Evolutionary conservation across 2,329 filamentous ascomycete genomes (phyloP), one percentile per base, ranked within the genome.

Genomic region (Fusarium paranaense): DNA sequence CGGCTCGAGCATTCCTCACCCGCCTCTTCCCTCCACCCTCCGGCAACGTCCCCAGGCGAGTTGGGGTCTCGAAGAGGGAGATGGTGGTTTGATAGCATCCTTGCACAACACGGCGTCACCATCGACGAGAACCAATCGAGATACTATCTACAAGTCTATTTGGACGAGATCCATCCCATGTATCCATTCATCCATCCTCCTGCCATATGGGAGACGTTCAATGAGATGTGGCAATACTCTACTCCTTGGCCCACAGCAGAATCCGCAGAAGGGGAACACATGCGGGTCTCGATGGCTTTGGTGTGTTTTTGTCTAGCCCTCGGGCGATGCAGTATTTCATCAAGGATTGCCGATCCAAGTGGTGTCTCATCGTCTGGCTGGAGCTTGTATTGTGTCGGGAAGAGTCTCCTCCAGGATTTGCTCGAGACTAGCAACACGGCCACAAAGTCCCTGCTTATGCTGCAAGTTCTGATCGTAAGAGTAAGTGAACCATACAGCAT

Each of bases 291-390:
- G 1, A 61, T 73, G 10, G 70, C 72, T 3, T 32, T 74, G 32
- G 62, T 74, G 8, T 74, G 64, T 14, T 73, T 74, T 32, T 74
- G 72, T 9, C 60, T 74, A n/a, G 72, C 72, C 1, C 47, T 74
- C 1, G 72, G 72, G 6, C 61, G 72, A 22, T 74, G 72, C 33
- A 71, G 70, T 14, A 70, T 71, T 5, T 74, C 70, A 11, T 40
- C 72, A 20, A 74, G 68, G 25, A 71, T 69, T 35, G 62, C 52
- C 1, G 72, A 74, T 27, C 62, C 70, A 2, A 74, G 64, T 18
- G 72, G 70, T 0, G 65, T 74, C 7, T 42, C 69, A 9, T 74
- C 72, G 8, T 70, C 72, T 3, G 72, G 72, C 2, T 74, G 72
- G 72, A 74, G 59, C 22, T 40, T 74, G 37, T 67, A 74, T 16